Conservation (phyloP, 495 filamentous ascomycete genomes). For the Cercophora scortea region DNA sequence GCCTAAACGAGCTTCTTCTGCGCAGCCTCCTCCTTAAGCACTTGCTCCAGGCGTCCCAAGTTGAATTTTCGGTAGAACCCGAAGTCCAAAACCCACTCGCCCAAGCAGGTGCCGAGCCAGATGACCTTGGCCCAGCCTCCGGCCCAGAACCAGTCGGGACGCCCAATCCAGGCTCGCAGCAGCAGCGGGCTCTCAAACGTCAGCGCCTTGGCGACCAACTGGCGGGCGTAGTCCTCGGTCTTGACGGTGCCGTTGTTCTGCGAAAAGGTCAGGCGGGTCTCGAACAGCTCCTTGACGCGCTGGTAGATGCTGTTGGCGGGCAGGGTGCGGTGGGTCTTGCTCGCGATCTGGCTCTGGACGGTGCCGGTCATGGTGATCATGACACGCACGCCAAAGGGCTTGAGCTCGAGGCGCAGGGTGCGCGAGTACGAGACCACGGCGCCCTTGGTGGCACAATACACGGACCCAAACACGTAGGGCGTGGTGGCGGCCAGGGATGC, state of each 20-base stretch:
- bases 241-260: constrained; percentile 34
- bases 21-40: constrained; percentile 25
- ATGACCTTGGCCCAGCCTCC: constrained; percentile 27
- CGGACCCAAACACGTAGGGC: constrained; percentile 38
- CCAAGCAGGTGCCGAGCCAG: constrained; percentile 24
- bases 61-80: constrained; percentile 29
- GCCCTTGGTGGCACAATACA: constrained; percentile 48
- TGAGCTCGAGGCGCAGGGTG: constrained; percentile 45
- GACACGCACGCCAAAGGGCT: constrained; percentile 47
- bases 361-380: constrained; percentile 45
- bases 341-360: constrained; percentile 38
- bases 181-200: constrained; percentile 23
- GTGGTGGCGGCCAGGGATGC: constrained; percentile 40
- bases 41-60: constrained; percentile 27
- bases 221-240: constrained; percentile 29
- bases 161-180: constrained; percentile 31
- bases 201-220: constrained; percentile 30
- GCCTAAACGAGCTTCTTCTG: constrained; percentile 16
- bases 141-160: constrained; percentile 42
- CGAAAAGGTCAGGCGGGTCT: constrained; percentile 35
- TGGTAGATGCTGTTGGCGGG: constrained; percentile 35
- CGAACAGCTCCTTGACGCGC: constrained; percentile 30
- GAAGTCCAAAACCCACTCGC: constrained; percentile 36
- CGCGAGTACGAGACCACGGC: constrained; percentile 43
- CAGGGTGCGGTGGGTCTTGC: constrained; percentile 26